Evolutionary conservation across 495 filamentous ascomycete genomes (phyloP), one percentile per base, ranked within the genome.

Genomic region (Penicillium desertorum): DNA sequence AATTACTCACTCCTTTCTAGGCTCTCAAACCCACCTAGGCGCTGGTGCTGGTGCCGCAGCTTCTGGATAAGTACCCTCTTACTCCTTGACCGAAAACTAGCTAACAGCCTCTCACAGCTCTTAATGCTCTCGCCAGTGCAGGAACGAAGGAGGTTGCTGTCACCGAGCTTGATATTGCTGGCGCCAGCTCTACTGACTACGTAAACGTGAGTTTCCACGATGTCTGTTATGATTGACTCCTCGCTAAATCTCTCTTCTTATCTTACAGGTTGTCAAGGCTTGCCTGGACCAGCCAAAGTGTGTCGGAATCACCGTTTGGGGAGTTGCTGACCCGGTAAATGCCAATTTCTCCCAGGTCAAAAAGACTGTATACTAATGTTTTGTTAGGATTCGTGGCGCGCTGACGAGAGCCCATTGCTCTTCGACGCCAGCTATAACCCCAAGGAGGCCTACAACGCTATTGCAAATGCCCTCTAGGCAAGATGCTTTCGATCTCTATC

Each of bases 261-360:
- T 50, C 32, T 1, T 6, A 32, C 47, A 74, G 71, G 79, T 86
- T 44, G 79, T 82, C 58, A 81, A 86, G 19, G 86, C 85, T 29
- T 91, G 88, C 62, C 65, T 88, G 41, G 72, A 77, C 56, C 76
- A 85, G 63, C 57, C 76, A 10, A 86, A 84, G 69, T 91, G 88
- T 67, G 80, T 90, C 20, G 87, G 87, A 55, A 84, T 91, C 61
- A 90, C 88, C 17, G 86, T 87, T 34, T 92, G 88, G 88, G 88
- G 88, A 65, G 84, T 92, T 7, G 75, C 83, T 55, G 88, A 90
- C 61, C 66, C 70, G 23, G 85, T 71, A 85, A 67, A 74, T 62
- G 16, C 52, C 39, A 14, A 29, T 4, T 39, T n/a, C 27, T 12
- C 5, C 6, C 16, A 27, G 5, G 12, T 2, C 10, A 51, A 22